phyloP scores from a whole-genome alignment of 2,329 filamentous ascomycete genomes.

The Trichoderma simmonsii region DNA sequence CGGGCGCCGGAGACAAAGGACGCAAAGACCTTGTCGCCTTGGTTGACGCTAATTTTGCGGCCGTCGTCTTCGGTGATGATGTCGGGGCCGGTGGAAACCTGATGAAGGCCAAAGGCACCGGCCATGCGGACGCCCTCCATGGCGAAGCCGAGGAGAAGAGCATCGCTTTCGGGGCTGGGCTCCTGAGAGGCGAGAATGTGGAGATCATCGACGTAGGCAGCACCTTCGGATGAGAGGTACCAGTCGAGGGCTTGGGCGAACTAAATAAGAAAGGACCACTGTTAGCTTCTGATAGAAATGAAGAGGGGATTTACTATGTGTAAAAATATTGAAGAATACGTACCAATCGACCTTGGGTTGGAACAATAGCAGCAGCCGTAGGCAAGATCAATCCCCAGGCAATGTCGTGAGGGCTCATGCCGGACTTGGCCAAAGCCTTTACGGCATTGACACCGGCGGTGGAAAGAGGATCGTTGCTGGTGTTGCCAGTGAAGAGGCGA shows the following conservation, averaged over 20 bases:
- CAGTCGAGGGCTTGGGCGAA: conserved; percentile 73
- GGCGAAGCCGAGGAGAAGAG: conserved; percentile 64
- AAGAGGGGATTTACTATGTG: not conserved
- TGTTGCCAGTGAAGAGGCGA: conserved; percentile 48
- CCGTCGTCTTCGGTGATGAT: conserved; percentile 52
- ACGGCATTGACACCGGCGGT: conserved; percentile 65
- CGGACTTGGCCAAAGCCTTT: conserved; percentile 61
- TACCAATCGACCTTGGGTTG: conserved; percentile 67
- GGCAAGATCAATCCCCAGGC: conserved; percentile 70
- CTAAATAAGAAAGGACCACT: conserved; percentile 29
- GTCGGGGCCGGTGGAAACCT: conserved; percentile 47
- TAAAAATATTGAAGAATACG: conserved; percentile 26
- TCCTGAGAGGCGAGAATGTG: conserved; percentile 56
- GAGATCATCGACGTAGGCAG: conserved; percentile 57
- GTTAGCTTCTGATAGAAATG: conserved; percentile 22
- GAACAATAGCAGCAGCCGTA: conserved; percentile 62
- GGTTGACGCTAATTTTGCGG: conserved; percentile 47
- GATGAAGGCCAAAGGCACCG: conserved; percentile 59
- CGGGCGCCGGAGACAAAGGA: conserved; percentile 56
- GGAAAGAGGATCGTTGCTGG: conserved; percentile 54
- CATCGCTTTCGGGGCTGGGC: conserved; percentile 56
- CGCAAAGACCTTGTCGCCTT: conserved; percentile 61
- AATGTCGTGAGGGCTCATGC: conserved; percentile 62
- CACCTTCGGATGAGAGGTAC: conserved; percentile 59
- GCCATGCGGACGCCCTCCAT: conserved; percentile 70